Conservation (phyloP, 352 stramenopile species). For the Pythium volutum region DNA sequence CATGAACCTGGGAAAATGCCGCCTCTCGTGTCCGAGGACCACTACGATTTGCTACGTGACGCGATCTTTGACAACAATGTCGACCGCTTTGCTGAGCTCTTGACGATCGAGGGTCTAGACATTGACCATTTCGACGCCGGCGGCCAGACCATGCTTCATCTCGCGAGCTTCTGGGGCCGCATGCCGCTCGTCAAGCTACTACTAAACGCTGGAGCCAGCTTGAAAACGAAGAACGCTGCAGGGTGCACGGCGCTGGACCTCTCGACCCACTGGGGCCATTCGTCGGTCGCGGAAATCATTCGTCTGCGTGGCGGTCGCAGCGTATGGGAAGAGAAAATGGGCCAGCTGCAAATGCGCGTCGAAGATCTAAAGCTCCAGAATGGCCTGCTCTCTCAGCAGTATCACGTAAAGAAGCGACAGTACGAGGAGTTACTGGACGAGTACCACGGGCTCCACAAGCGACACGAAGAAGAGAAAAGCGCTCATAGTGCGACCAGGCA, state of each 20-base stretch:
- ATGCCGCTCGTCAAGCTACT: slow-evolving; percentile 65
- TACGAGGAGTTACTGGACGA: slow-evolving; percentile 30
- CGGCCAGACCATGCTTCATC: slow-evolving; percentile 67
- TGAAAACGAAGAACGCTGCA: slow-evolving; percentile 72
- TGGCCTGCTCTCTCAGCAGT: slow-evolving; percentile 28
- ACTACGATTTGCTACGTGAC: slow-evolving; percentile 68
- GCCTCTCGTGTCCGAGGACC: slow-evolving; percentile 26
- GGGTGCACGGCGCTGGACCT: slow-evolving; percentile 68
- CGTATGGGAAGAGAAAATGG: slow-evolving; percentile 77
- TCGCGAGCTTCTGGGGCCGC: slow-evolving; percentile 72
- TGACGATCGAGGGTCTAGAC: slow-evolving; percentile 38
- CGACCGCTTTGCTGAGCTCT: slow-evolving; percentile 39
- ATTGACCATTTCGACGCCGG: slow-evolving; percentile 73
- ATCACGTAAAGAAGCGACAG: slow-evolving; percentile 24
- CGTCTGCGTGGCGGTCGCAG: slow-evolving; percentile 55
- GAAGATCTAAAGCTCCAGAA: slow-evolving; percentile 49
- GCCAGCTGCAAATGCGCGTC: slow-evolving; percentile 54
- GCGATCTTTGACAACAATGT: slow-evolving; percentile 72
- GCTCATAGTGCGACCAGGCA: slow-evolving; percentile 18
- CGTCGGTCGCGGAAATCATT: slow-evolving; percentile 63
- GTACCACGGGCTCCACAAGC: slow-evolving; percentile 34
- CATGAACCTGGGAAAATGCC: neutral
- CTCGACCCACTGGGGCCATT: slow-evolving; percentile 74
- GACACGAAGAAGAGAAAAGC: slow-evolving; percentile 50
- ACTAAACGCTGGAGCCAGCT: slow-evolving; percentile 48